Evolutionary conservation across 164 flowering plant genomes (phyloP).

Genomic region (Macadamia integrifolia): DNA sequence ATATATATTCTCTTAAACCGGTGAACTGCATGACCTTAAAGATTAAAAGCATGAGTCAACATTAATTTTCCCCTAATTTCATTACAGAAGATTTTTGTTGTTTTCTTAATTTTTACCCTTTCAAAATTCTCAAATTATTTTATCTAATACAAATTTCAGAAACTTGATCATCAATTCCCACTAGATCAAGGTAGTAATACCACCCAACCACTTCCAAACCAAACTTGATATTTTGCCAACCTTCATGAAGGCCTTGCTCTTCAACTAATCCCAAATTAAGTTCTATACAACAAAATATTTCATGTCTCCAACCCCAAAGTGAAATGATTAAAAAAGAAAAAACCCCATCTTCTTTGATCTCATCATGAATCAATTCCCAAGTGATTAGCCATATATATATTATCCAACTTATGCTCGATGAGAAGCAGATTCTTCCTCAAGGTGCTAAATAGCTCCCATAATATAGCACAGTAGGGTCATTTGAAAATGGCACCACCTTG

Average conservation of each 20-base stretch:
- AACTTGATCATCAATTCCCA: no score
- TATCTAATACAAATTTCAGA: no score
- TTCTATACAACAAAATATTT: neutral
- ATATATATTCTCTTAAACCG: no score
- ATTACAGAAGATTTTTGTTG: no score
- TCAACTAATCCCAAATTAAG: constrained; percentile 14
- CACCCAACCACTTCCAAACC: neutral
- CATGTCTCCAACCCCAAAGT: constrained; percentile 8
- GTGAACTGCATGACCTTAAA: no score
- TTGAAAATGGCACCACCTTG: neutral
- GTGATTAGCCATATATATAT: neutral
- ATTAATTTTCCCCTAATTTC: no score
- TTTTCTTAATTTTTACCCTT: no score
- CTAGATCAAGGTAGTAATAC: no score
- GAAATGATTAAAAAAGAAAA: neutral
- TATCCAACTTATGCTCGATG: neutral
- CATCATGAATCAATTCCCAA: neutral
- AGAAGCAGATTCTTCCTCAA: neutral
- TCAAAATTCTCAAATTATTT: no score
- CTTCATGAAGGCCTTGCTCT: constrained; percentile 16
- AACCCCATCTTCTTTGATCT: neutral
- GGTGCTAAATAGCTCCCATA: neutral
- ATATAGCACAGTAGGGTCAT: neutral
- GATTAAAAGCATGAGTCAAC: no score
- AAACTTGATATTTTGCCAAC: constrained; percentile 17